Evolutionary conservation across 352 stramenopile species (phyloP).

Genomic region (Globisporangium apiculatum): DNA sequence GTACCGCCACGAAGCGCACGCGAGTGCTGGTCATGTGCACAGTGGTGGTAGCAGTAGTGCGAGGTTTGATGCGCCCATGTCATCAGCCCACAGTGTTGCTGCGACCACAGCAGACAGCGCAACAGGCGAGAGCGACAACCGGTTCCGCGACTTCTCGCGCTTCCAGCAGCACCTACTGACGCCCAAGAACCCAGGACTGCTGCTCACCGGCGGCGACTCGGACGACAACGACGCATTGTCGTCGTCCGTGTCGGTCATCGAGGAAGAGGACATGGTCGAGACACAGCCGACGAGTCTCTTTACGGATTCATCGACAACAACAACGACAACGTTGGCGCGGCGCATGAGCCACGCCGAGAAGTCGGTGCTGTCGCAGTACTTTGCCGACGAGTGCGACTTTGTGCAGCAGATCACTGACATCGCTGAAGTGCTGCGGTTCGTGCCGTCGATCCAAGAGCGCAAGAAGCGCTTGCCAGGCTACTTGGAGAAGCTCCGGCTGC

Average conservation of each 20-base stretch:
- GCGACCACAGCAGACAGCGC: constrained; percentile 15
- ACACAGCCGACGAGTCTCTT: constrained; percentile 72
- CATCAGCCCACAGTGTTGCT: constrained; percentile 12
- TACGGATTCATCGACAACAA: neutral
- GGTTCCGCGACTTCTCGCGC: constrained; percentile 79
- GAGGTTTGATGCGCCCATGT: constrained; percentile 22
- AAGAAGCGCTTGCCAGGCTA: constrained; percentile 76
- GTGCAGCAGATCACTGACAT: constrained; percentile 87
- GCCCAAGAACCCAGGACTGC: constrained; percentile 46
- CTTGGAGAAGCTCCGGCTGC: constrained; percentile 74
- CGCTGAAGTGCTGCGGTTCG: constrained; percentile 73
- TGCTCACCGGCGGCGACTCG: constrained; percentile 27
- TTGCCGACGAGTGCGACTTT: constrained; percentile 84
- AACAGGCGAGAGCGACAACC: constrained; percentile 42
- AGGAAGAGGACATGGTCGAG: constrained; percentile 64
- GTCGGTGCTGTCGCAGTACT: constrained; percentile 74
- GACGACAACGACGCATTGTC: constrained; percentile 26
- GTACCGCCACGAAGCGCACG: constrained; percentile 51
- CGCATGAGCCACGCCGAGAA: constrained; percentile 81
- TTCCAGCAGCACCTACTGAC: constrained; percentile 86
- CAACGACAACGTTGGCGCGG: constrained; percentile 16
- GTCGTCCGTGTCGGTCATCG: constrained; percentile 20
- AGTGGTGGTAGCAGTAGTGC: neutral
- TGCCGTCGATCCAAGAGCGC: constrained; percentile 70
- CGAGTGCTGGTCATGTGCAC: constrained; percentile 6